Evolutionary conservation across 495 filamentous ascomycete genomes (phyloP), one percentile per base, ranked within the genome.

Genomic region (Penicillium pulvis): DNA sequence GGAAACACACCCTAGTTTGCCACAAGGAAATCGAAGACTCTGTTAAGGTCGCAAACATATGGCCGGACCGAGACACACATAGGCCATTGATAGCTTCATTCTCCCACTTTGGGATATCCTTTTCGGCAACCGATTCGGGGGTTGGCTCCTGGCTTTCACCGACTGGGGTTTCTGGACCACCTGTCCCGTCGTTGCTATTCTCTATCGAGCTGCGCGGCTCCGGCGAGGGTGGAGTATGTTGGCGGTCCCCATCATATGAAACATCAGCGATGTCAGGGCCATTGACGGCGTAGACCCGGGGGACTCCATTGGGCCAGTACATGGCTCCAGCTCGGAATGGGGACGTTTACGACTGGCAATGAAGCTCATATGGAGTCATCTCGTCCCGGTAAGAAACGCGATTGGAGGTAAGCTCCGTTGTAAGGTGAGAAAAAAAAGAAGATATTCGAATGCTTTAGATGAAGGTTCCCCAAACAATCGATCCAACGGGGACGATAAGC

Each of bases 221-320:
- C 8, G 47, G 26, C 24, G 46, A 28, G 28, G 28, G 2, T 14
- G 23, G n/a, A 3, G 20, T n/a, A 20, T 42, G 39, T 24, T 68
- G 57, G 51, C 59, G 60, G 53, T 70, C 46, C 41, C 81, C 79
- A 42, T 80, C 77, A 42, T 75, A 70, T 59, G 66, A 65, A 24
- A 71, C 63, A 53, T 67, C 58, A 14, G 74, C 64, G 47, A 71
- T 74, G 64, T 72, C 66, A 49, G 81, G 79, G 63, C 81, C 78
- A 74, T 83, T 87, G 75, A 88, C 88, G 72, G 90, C 89, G 82
- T 93, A 95, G 68, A 96, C 88, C 74, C 87, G 82, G 58, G 93
- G 92, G 60, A 92, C 90, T 72, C 91, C 92, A 76, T 94, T 82
- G 65, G 93, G 93, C 93, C 93, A 97, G 82, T 97, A 97, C 93